These are phyloP conservation scores for Mucor lusitanicus DNA, from an alignment of 371 early-diverging fungal species.

Conservation along the genomic window DNA sequence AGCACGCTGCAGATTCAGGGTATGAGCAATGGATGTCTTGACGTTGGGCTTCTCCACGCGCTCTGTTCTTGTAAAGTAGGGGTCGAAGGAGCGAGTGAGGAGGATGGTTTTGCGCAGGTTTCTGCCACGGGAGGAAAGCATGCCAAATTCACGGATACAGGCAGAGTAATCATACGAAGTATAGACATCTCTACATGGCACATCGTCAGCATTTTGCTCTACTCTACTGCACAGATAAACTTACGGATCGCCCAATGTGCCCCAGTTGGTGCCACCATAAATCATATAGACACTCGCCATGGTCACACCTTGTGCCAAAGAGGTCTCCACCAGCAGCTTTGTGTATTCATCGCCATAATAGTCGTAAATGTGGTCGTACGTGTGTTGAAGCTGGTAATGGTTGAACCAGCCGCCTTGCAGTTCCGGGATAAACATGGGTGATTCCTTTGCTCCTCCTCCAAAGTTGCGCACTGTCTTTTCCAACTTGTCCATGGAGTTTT, in stretches of 20 bases:
- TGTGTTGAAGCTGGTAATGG: conserved; percentile 66
- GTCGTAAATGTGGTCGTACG: conserved; percentile 71
- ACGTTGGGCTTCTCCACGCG: conserved; percentile 34
- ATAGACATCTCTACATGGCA: conserved; percentile 63
- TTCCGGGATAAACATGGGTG: conserved; percentile 80
- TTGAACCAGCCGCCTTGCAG: conserved; percentile 87
- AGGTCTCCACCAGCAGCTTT: conserved; percentile 60
- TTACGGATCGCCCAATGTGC: conserved; percentile 76
- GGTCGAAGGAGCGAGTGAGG: conserved; percentile 68
- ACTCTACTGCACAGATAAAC: conserved; percentile 12
- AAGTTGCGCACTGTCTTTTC: conserved; percentile 74
- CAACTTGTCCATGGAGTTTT: conserved; percentile 59
- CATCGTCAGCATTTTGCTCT: neutral
- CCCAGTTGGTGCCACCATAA: conserved; percentile 90
- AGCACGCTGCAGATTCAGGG: conserved; percentile 56
- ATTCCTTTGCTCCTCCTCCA: conserved; percentile 71
- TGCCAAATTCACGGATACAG: conserved; percentile 79
- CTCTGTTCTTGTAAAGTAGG: conserved; percentile 61
- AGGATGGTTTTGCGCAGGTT: conserved; percentile 63
- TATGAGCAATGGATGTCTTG: conserved; percentile 44
- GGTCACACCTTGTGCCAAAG: conserved; percentile 72
- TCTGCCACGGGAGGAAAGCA: conserved; percentile 67
- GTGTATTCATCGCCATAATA: conserved; percentile 79
- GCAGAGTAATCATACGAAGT: conserved; percentile 82
- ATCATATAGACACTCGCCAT: conserved; percentile 73